Conservation (phyloP, 75 land plant genomes). For the Picea sitchensis region DNA sequence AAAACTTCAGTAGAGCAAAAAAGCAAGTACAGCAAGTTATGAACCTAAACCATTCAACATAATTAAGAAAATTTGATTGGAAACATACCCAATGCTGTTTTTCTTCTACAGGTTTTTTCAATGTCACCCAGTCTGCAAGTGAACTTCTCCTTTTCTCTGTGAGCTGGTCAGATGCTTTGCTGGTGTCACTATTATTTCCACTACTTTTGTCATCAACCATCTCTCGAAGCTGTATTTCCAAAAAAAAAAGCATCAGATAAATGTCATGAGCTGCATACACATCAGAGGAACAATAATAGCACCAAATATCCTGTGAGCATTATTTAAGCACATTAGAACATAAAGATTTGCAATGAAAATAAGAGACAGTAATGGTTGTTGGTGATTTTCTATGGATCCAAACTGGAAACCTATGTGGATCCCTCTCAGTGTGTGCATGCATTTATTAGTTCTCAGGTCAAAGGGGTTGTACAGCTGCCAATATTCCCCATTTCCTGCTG, state of each 20-base stretch:
- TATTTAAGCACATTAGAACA: not conserved
- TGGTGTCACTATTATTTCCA: conserved; percentile 26
- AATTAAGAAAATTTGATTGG: not conserved
- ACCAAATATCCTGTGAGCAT: too few species aligned
- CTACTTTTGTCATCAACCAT: conserved; percentile 68
- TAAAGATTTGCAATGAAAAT: not conserved
- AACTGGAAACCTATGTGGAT: not conserved
- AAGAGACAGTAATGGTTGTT: not conserved
- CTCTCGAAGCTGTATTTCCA: conserved; percentile 61
- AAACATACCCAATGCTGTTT: conserved; percentile 91
- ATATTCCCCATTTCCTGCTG: too few species aligned
- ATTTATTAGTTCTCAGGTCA: too few species aligned
- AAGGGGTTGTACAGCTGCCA: too few species aligned
- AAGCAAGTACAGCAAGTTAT: not conserved
- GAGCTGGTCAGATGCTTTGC: conserved; percentile 41
- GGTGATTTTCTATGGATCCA: not conserved
- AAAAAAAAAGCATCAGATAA: conserved; percentile 2
- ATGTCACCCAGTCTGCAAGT: conserved; percentile 71
- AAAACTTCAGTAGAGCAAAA: not conserved
- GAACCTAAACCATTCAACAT: not conserved
- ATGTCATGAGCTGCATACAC: not conserved
- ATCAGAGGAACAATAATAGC: not conserved
- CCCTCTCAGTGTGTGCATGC: too few species aligned
- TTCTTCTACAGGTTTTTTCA: conserved; percentile 70
- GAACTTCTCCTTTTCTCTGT: conserved; percentile 65